phyloP scores from a whole-genome alignment of 257 asterid genomes.

The Solanum clarkiae region DNA sequence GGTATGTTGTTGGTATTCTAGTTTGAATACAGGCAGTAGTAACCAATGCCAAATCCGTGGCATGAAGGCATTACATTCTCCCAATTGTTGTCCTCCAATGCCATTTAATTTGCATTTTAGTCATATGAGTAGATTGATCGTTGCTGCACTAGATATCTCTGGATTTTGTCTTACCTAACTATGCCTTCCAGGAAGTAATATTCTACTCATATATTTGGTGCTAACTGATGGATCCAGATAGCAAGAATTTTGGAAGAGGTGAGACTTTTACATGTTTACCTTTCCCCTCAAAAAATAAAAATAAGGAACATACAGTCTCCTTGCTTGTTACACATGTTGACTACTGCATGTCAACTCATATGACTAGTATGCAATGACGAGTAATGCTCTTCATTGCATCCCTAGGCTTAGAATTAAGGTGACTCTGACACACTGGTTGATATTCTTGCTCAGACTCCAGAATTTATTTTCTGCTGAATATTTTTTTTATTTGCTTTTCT shows the following conservation, averaged over 20 bases:
- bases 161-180: not conserved
- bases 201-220: constrained; percentile 22
- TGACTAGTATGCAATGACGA: not conserved
- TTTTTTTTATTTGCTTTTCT: not conserved
- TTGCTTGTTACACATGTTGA: not conserved
- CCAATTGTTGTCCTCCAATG: not conserved
- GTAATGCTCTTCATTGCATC: not conserved
- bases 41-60: not conserved
- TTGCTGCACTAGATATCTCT: not conserved
- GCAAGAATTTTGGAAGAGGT: constrained; percentile 96
- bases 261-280: not conserved
- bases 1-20: not conserved
- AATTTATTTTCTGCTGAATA: not conserved
- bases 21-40: not conserved
- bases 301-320: not conserved
- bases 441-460: not conserved
- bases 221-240: constrained; percentile 83
- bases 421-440: not conserved
- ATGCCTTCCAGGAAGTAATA: constrained; percentile 32
- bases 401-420: not conserved
- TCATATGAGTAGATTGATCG: not conserved
- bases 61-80: not conserved
- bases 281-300: not conserved
- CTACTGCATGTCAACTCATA: not conserved
- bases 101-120: not conserved